Percentiles rank a stretch among this genome's conserved stretches.
phyloP scores from a whole-genome alignment of 2,329 filamentous ascomycete species.

The Davidsoniella australis region DNA sequence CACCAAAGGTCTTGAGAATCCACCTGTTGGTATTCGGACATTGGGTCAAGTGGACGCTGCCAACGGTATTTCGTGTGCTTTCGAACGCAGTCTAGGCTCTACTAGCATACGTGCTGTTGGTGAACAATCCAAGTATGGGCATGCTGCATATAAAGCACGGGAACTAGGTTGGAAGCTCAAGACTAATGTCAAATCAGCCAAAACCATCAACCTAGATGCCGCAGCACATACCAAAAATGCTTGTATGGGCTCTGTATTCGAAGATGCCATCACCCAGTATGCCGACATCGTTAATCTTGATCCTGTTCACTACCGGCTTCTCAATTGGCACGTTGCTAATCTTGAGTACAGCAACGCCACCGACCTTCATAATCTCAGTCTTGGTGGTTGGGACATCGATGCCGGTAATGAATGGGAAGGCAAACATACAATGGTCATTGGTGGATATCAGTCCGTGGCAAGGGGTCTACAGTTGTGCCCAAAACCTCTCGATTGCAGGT shows the following conservation, averaged over 20 bases:
- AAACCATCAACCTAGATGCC: conserved; percentile 53
- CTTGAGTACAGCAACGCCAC: conserved; percentile 94
- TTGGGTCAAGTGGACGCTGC: conserved; percentile 46
- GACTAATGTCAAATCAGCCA: conserved; percentile 40
- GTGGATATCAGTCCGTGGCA: conserved; percentile 88
- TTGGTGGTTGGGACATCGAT: conserved; percentile 91
- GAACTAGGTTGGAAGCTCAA: conserved; percentile 70
- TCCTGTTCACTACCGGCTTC: conserved; percentile 69
- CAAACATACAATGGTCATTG: conserved; percentile 79
- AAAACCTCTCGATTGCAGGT: conserved; percentile 57
- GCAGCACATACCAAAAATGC: conserved; percentile 47
- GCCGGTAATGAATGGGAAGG: conserved; percentile 96
- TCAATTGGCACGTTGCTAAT: conserved; percentile 98
- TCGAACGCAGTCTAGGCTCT: conserved; percentile 1
- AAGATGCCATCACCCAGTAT: conserved; percentile 81
- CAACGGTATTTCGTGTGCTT: conserved; percentile 18
- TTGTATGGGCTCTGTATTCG: conserved; percentile 78
- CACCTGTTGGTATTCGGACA: conserved; percentile 38
- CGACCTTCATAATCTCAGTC: conserved; percentile 70
- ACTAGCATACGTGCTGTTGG: conserved; percentile 7
- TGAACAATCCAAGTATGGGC: conserved; percentile 9
- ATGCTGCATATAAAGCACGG: conserved; percentile 57
- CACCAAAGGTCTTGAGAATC: conserved; percentile 64
- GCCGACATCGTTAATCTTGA: conserved; percentile 65
- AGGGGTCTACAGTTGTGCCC: conserved; percentile 68